Conservation (phyloP, 2,329 filamentous ascomycete genomes). For the Trichophyton equinum region DNA sequence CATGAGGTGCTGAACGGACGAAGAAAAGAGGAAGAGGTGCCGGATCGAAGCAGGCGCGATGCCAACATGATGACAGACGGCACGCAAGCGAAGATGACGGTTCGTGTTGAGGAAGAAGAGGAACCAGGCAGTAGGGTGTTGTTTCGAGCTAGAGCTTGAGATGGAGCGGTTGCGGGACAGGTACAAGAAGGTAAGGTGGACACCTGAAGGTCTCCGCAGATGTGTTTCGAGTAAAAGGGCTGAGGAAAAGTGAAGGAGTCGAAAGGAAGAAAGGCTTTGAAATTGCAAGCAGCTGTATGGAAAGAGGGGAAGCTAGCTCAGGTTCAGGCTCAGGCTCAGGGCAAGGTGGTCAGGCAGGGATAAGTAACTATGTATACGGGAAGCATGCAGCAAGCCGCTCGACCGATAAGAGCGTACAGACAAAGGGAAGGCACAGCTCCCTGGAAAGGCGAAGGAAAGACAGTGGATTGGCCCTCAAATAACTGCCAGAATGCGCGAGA, state of each 20-base stretch:
- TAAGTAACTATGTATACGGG: conserved; percentile 1
- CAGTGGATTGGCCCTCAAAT: not conserved
- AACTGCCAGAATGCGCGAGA: not conserved
- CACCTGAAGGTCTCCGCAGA: not conserved
- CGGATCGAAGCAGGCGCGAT: conserved; percentile 39
- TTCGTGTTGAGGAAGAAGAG: conserved; percentile 8
- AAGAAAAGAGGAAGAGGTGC: conserved; percentile 35
- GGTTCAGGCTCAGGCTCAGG: not conserved
- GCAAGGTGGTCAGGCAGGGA: not conserved
- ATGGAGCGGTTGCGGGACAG: conserved; percentile 1
- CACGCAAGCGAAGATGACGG: not conserved
- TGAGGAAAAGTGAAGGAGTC: conserved; percentile 5
- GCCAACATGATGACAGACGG: conserved; percentile 27
- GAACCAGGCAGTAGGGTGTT: not conserved
- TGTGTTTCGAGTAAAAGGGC: not conserved
- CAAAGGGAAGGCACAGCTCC: not conserved
- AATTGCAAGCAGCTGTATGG: conserved; percentile 1
- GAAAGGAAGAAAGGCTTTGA: not conserved
- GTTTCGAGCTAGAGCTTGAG: not conserved
- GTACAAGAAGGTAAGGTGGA: not conserved
- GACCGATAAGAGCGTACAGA: not conserved
- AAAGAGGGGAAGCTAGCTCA: conserved; percentile 4
- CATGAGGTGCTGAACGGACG: conserved; percentile 49
- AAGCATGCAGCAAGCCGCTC: not conserved
- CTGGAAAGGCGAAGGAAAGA: not conserved